Evolutionary conservation across 495 filamentous ascomycete species (phyloP), one percentile per base, ranked within the genome.

Genomic region (Cryomyces antarcticus): DNA sequence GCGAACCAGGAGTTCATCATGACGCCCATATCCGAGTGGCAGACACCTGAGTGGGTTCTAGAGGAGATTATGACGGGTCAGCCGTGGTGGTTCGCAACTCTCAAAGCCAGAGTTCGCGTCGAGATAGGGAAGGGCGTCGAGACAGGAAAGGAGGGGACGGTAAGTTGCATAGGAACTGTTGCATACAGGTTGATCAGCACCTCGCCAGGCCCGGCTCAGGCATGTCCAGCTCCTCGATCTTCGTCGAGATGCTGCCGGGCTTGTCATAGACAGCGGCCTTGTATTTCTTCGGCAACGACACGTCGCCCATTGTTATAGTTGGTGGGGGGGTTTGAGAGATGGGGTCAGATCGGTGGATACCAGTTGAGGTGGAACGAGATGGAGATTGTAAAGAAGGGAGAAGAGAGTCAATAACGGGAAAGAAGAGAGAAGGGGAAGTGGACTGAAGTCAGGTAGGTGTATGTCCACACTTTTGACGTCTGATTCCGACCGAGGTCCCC

Each of bases 211-310:
- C 74, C 70, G 29, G 79, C 49, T 76, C 68, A 2, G 77, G 79
- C 7, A 75, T 76, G 38, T 78, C 72, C 5, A 80, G 52, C 46
- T 78, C 72, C 30, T 70, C 70, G 29, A 83, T 52, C 50, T 76
- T 73, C 11, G 75, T 80, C n/a, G 75, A 77, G 41, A 81, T 67
- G 4, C 61, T 69, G 24, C 78, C 78, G 4, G 75, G 76, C 52
- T 78, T 67, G 57, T 82, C 76, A 54, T 78, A 85, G 43, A 82
- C 59, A 33, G 62, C 61, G 28, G 77, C 80, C 60, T 78, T 82
- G 53, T 81, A 71, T 44, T 63, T 78, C 51, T 67, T 66, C 7
- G 77, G 77, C 33, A 80, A 67, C 9, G 65, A 49, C 33, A 53
- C 42, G 24, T 50, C 54, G 13, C 50, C 52, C 58, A 62, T 62